Percentiles rank a stretch among this genome's conserved stretches.
Conservation (phyloP, 2,329 filamentous ascomycete genomes). For the Fusarium guadeloupense region DNA sequence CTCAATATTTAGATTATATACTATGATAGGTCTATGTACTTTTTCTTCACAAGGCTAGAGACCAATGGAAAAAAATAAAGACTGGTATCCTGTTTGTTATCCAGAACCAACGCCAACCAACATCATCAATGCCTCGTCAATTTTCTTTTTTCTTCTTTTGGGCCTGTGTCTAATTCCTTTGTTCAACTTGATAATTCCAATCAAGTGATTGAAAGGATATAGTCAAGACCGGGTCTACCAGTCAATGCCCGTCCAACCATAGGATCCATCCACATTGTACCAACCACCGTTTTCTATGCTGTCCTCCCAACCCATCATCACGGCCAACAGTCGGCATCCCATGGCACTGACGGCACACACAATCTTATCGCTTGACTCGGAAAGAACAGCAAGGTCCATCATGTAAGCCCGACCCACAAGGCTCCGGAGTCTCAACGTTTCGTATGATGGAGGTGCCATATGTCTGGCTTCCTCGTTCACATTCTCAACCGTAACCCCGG, state of each 20-base stretch:
- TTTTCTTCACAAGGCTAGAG: neutral
- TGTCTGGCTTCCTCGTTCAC: constrained; percentile 40
- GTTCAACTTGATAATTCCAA: neutral
- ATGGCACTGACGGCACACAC: constrained; percentile 80
- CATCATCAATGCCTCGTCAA: constrained; percentile 24
- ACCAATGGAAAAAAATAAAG: constrained; percentile 6
- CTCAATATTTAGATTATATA: neutral
- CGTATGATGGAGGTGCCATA: constrained; percentile 52
- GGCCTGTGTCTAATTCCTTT: neutral
- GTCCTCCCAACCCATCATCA: constrained; percentile 88
- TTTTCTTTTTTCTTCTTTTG: too few relatives aligned
- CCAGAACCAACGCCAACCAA: constrained; percentile 32
- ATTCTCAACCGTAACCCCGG: constrained; percentile 37
- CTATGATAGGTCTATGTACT: neutral
- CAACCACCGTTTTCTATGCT: constrained; percentile 69
- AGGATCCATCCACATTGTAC: constrained; percentile 81
- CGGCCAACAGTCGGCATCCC: constrained; percentile 78
- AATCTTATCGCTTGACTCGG: constrained; percentile 72
- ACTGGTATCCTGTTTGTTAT: constrained; percentile 24
- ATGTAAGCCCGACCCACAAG: constrained; percentile 83
- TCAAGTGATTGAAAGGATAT: neutral
- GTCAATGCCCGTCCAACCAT: constrained; percentile 65
- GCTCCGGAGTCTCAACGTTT: constrained; percentile 74
- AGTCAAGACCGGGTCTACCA: constrained; percentile 39
- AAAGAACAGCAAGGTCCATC: constrained; percentile 80